These are phyloP conservation scores for Backusella macrospora DNA, from an alignment of 192 early-diverging fungal species.

Conservation along the genomic window DNA sequence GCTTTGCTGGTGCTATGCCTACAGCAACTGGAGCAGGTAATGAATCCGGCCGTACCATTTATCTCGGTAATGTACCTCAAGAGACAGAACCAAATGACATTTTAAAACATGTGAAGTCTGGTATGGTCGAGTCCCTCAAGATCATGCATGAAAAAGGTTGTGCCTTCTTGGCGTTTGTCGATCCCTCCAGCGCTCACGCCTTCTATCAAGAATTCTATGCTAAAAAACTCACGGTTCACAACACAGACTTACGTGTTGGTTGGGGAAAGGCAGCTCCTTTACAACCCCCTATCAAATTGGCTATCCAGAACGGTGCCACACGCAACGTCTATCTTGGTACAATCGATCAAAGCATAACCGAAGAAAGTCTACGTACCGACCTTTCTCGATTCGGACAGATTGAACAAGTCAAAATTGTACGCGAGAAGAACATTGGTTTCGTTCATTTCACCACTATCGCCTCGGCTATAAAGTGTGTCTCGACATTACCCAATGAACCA, in stretches of 20 bases:
- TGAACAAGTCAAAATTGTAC: conserved; percentile 70
- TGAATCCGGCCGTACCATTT: conserved; percentile 70
- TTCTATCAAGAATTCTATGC: conserved; percentile 58
- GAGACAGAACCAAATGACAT: conserved; percentile 62
- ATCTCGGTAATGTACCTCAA: conserved; percentile 74
- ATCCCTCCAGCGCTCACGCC: conserved; percentile 57
- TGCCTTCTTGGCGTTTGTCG: conserved; percentile 81
- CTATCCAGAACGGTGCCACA: conserved; percentile 66
- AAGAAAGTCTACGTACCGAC: conserved; percentile 55
- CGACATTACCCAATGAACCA: conserved; percentile 57
- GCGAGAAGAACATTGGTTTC: conserved; percentile 81
- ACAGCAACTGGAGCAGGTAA: not conserved
- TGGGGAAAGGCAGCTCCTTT: conserved; percentile 70
- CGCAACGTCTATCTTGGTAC: conserved; percentile 82
- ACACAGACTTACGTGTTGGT: conserved; percentile 69
- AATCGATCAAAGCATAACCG: conserved; percentile 60
- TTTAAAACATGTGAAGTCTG: conserved; percentile 68
- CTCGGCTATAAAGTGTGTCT: conserved; percentile 73
- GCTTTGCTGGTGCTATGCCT: not conserved
- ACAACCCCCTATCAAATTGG: conserved; percentile 51
- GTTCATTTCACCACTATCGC: conserved; percentile 74
- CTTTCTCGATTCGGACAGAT: conserved; percentile 68
- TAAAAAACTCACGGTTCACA: conserved; percentile 54
- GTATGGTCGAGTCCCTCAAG: conserved; percentile 69
- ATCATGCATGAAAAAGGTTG: conserved; percentile 77